Evolutionary conservation across 805 yeast species (phyloP), one percentile per base, ranked within the genome.

Genomic region (Starmerella potacharoeniae): DNA sequence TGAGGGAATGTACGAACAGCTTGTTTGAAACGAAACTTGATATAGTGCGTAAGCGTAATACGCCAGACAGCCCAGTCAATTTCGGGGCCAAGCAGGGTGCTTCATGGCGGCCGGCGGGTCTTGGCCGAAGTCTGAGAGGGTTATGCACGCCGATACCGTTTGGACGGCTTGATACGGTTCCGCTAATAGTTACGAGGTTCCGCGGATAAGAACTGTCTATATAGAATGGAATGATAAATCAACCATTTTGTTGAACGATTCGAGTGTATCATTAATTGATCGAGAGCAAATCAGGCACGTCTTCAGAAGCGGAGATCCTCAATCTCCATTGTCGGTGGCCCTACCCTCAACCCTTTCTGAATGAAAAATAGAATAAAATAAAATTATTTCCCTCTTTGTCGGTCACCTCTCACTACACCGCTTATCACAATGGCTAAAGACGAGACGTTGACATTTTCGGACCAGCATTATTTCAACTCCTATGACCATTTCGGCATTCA

Each of bases 401-500:
- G 10, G 6, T 9, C 22, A 11, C 45, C 9, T 29, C 22, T 13
- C 5, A n/a, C 11, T 28, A 7, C 8, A 28, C 5, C 9, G 28
- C 28, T 16, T 39, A 6, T 40, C 29, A 43, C 39, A 31, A 46
- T 46, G 49, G n/a, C 40, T 13, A 46, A 33, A 14, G 49, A 46
- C n/a, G 16, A 10, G 4, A 10, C 49, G 30, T 13, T 46, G 40
- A 46, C 39, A 7, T 46, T 46, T 17, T 46, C 49, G 30, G 97
- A 91, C 67, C 95, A 89, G 72, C 97, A 91, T 71, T 93, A 93
- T 72, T 93, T 93, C 74, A 78, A 83, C 52, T 91, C 97, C 2
- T 93, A 93, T 66, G 97, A 91, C 69, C 97, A 93, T 68, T 89
- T 88, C 67, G 96, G 96, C 53, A 93, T 93, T 66, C 99, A 93